These are phyloP conservation scores for Noccaea caerulescens DNA, from an alignment of 345 rosid genomes.

Conservation along the genomic window DNA sequence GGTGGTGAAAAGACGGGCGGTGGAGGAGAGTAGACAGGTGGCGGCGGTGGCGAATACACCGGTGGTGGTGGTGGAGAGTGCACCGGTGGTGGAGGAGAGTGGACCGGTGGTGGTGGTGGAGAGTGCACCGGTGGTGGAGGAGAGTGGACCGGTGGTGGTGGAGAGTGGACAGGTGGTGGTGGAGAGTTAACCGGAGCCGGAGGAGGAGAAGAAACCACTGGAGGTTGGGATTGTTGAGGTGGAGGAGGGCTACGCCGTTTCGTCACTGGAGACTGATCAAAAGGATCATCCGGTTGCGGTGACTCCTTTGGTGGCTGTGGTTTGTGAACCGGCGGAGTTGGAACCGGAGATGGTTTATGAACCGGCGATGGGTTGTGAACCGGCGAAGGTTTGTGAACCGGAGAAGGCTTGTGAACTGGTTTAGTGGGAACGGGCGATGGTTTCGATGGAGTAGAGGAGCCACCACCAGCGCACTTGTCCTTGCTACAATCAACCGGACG, in stretches of 20 bases:
- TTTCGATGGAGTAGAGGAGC: conserved; percentile 30
- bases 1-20: conserved; percentile 32
- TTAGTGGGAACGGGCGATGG: conserved; percentile 28
- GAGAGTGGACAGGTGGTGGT: conserved; percentile 35
- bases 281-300: conserved; percentile 36
- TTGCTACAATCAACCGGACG: conserved; percentile 76
- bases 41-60: conserved; percentile 34
- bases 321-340: conserved; percentile 15
- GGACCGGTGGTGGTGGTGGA: conserved; percentile 30
- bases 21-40: conserved; percentile 26
- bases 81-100: conserved; percentile 39
- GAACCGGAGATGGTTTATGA: conserved; percentile 28
- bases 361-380: conserved; percentile 33
- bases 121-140: conserved; percentile 21
- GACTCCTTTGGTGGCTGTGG: conserved; percentile 40
- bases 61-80: conserved; percentile 30
- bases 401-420: conserved; percentile 1
- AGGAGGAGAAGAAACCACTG: conserved; percentile 29
- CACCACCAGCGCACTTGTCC: conserved; percentile 50
- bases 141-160: conserved; percentile 9
- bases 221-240: conserved; percentile 23
- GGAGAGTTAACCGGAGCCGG: conserved; percentile 42
- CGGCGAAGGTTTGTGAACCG: conserved; percentile 32
- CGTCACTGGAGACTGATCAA: conserved; percentile 32
- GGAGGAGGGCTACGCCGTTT: conserved; percentile 40